phyloP scores from a whole-genome alignment of 2,329 filamentous ascomycete species.

The Monascus ruber region DNA sequence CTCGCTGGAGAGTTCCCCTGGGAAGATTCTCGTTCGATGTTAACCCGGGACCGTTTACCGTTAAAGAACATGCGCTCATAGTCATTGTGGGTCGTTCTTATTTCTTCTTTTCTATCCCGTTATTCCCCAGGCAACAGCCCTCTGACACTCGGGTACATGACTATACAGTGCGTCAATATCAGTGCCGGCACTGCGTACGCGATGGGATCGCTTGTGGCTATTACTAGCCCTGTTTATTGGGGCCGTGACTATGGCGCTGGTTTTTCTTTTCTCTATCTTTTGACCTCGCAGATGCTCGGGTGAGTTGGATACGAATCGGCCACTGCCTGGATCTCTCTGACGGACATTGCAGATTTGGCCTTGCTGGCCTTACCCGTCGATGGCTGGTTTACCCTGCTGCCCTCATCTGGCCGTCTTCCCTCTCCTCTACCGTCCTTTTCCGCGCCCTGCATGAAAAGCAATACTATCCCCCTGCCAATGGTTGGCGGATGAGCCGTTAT shows the following conservation, averaged over 20 bases:
- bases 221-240: slow-evolving; percentile 25
- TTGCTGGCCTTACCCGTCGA: slow-evolving; percentile 11
- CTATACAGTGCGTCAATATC: slow-evolving; percentile 17
- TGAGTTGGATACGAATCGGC: slow-evolving; percentile 1
- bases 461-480: slow-evolving; percentile 7
- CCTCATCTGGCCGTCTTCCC: slow-evolving; percentile 10
- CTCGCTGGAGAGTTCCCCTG: slow-evolving; percentile 11
- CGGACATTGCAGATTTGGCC: slow-evolving; percentile 6
- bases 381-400: slow-evolving; percentile 13
- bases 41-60: slow-evolving; percentile 11
- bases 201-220: slow-evolving; percentile 19
- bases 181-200: slow-evolving; percentile 17
- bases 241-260: slow-evolving; percentile 20
- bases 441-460: slow-evolving; percentile 10
- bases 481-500: slow-evolving; percentile 10
- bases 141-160: not conserved
- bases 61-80: slow-evolving; percentile 14
- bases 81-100: slow-evolving; percentile 8
- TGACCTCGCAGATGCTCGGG: slow-evolving; percentile 22
- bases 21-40: slow-evolving; percentile 10
- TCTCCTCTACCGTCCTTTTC: slow-evolving; percentile 12
- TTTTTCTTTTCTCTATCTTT: slow-evolving; percentile 21
- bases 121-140: not conserved
- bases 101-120: not conserved
- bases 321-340: not conserved